Evolutionary conservation across 2,329 filamentous ascomycete species (phyloP).

Genomic region (Emmonsiellopsis sp.): DNA sequence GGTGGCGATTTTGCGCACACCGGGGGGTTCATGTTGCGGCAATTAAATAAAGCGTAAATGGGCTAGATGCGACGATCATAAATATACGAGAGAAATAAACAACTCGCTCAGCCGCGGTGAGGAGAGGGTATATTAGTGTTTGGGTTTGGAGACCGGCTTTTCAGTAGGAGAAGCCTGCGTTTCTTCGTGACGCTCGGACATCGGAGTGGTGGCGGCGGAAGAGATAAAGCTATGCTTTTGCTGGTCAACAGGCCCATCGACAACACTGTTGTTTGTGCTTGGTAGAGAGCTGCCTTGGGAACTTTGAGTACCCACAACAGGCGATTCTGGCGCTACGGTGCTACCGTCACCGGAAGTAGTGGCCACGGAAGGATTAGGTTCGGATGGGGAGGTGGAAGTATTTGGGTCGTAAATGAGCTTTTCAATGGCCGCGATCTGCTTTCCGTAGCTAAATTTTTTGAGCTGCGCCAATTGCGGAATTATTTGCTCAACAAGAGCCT

Average conservation of each 20-base stretch:
- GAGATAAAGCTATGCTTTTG: conserved; percentile 15
- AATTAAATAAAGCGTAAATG: background rate
- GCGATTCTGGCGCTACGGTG: conserved; percentile 13
- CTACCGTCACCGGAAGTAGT: conserved; percentile 5
- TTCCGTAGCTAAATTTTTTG: conserved; percentile 56
- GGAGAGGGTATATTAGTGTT: background rate
- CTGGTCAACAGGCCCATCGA: conserved; percentile 34
- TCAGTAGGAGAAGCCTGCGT: background rate
- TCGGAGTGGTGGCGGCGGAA: conserved; percentile 1
- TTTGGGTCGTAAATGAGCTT: conserved; percentile 40
- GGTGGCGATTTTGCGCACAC: background rate
- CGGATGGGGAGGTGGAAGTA: conserved; percentile 11
- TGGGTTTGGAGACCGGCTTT: background rate
- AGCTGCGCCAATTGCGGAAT: conserved; percentile 52
- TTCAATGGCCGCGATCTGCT: conserved; percentile 58
- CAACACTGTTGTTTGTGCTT: conserved; percentile 53
- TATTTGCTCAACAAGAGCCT: conserved; percentile 54
- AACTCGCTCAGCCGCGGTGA: background rate
- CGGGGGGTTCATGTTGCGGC: background rate
- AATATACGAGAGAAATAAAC: background rate
- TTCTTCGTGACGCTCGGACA: background rate
- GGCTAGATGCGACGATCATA: background rate
- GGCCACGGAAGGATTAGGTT: conserved; percentile 8
- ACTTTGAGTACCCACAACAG: conserved; percentile 52
- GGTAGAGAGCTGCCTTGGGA: conserved; percentile 58